Percentiles rank a stretch among this genome's conserved stretches.
phyloP scores from a whole-genome alignment of 805 yeast species.

The Pichia phayaonensis region DNA sequence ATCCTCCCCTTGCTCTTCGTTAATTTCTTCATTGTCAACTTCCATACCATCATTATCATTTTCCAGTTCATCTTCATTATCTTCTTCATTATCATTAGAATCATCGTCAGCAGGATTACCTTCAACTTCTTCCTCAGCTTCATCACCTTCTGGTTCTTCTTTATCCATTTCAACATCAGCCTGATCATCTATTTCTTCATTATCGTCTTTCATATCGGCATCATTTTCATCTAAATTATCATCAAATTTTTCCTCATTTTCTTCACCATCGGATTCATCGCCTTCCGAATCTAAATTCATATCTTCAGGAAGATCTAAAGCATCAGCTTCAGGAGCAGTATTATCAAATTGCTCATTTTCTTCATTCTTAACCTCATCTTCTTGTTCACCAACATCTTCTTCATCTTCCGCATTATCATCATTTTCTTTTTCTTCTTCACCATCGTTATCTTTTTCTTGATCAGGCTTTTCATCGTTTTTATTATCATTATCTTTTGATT shows the following conservation, averaged over 20 bases:
- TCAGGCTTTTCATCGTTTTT: slow-evolving; percentile 28
- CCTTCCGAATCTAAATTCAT: slow-evolving; percentile 79
- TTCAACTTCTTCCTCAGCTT: slow-evolving; percentile 21
- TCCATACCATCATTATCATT: slow-evolving; percentile 17
- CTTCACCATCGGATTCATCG: slow-evolving; percentile 35
- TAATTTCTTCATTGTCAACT: slow-evolving; percentile 15
- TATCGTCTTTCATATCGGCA: slow-evolving; percentile 19
- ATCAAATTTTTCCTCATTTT: slow-evolving; percentile 18
- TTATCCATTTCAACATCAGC: slow-evolving; percentile 26
- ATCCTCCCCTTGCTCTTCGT: slow-evolving; percentile 26
- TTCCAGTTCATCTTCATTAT: slow-evolving; percentile 25
- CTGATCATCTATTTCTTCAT: slow-evolving; percentile 18
- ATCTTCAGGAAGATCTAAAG: slow-evolving; percentile 87
- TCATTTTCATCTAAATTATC: slow-evolving; percentile 23
- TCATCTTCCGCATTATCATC: slow-evolving; percentile 48
- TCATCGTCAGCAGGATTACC: slow-evolving; percentile 23
- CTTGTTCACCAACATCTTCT: slow-evolving; percentile 76
- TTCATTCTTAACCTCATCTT: slow-evolving; percentile 65
- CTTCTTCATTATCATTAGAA: slow-evolving; percentile 22
- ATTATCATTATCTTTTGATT: slow-evolving; percentile 22
- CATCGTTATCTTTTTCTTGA: slow-evolving; percentile 30
- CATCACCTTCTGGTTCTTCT: slow-evolving; percentile 22
- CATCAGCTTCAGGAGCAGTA: slow-evolving; percentile 74
- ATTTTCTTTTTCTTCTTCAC: slow-evolving; percentile 34
- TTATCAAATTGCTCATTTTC: slow-evolving; percentile 64